Evolutionary conservation across 495 filamentous ascomycete species (phyloP).

Genomic region (Achaetomiella virescens): DNA sequence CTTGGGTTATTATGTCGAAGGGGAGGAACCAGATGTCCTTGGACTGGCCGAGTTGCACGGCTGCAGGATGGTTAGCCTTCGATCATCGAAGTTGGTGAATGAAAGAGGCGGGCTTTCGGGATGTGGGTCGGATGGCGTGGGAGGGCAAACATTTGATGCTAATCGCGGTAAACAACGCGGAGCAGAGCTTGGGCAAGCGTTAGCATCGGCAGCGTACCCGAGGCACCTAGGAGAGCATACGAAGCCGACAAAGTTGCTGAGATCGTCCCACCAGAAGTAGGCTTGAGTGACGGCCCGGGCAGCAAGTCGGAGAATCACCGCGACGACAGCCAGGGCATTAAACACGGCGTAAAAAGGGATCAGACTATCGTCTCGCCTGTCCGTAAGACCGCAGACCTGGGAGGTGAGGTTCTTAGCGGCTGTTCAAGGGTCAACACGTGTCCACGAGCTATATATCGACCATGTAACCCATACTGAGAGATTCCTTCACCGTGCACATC

Average conservation of each 20-base stretch:
- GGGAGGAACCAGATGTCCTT: conserved; percentile 45
- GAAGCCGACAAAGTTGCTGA: conserved; percentile 25
- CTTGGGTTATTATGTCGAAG: conserved; percentile 37
- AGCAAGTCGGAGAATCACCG: conserved; percentile 23
- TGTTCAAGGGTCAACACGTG: conserved; percentile 8
- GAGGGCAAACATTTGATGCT: background rate
- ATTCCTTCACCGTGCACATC: conserved; percentile 18
- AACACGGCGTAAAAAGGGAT: conserved; percentile 22
- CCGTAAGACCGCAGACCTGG: conserved; percentile 16
- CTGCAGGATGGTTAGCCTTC: conserved; percentile 12
- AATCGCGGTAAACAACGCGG: conserved; percentile 15
- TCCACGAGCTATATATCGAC: background rate
- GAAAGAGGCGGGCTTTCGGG: too few species aligned
- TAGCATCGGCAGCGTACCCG: background rate
- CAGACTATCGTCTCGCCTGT: background rate
- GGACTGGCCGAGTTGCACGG: conserved; percentile 37
- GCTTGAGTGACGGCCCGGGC: conserved; percentile 25
- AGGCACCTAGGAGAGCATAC: conserved; percentile 1
- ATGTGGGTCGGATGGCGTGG: too few species aligned
- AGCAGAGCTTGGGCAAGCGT: conserved; percentile 6
- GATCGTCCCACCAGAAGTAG: conserved; percentile 33
- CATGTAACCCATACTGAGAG: conserved; percentile 15
- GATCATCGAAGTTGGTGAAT: too few species aligned
- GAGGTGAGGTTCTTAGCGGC: conserved; percentile 20
- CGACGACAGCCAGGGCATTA: conserved; percentile 18